Evolutionary conservation across 2,329 filamentous ascomycete genomes (phyloP).

Genomic region (Penicillium sp.): DNA sequence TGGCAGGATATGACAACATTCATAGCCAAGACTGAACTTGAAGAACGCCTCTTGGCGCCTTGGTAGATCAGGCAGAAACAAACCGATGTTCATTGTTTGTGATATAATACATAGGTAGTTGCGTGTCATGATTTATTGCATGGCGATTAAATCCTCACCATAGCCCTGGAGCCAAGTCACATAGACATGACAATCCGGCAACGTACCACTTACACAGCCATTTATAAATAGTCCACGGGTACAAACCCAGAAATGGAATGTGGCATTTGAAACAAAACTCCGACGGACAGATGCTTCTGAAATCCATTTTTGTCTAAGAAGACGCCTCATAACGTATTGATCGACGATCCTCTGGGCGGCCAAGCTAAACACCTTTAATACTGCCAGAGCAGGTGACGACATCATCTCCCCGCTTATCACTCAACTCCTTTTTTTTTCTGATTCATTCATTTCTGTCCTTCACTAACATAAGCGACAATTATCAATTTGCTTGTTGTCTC

Average conservation of each 20-base stretch:
- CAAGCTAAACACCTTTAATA: not conserved
- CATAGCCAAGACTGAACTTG: not conserved
- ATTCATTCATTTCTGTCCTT: not conserved
- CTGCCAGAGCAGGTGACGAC: slow-evolving; percentile 13
- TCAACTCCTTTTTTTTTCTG: slow-evolving; percentile 4
- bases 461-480: not conserved
- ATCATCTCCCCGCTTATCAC: slow-evolving; percentile 7
- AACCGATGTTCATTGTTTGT: not conserved
- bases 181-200: not conserved
- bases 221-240: not conserved
- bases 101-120: no score
- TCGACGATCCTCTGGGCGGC: not conserved
- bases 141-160: no score
- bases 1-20: not conserved
- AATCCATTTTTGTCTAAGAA: not conserved
- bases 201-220: not conserved
- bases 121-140: no score
- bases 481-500: not conserved
- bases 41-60: not conserved
- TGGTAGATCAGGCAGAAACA: not conserved
- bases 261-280: not conserved
- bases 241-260: not conserved
- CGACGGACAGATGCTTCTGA: not conserved
- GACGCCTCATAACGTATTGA: not conserved
- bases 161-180: not conserved